These are phyloP conservation scores for baker's yeast (Saccharomyces cerevisiae) DNA, from an alignment of 805 yeast genomes.

Conservation along the genomic window DNA sequence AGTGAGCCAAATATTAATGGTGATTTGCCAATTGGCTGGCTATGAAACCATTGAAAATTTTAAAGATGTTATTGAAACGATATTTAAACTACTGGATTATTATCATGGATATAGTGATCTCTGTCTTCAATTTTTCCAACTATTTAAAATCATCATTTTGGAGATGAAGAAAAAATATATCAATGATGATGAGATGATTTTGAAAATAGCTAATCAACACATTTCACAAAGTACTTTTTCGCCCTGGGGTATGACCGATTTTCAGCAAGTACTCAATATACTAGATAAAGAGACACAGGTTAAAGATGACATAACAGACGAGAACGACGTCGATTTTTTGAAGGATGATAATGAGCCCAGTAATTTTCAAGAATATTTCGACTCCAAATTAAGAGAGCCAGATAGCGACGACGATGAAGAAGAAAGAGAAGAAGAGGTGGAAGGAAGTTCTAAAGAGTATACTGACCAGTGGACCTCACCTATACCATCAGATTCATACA, in stretches of 20 bases:
- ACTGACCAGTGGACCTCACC: constrained; percentile 58
- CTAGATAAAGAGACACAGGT: constrained; percentile 33
- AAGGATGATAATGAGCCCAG: constrained; percentile 29
- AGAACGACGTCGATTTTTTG: constrained; percentile 1
- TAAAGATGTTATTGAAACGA: constrained; percentile 62
- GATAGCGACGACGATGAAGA: constrained; percentile 34
- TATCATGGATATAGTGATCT: constrained; percentile 75
- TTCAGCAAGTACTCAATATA: constrained; percentile 38
- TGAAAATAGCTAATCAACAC: constrained; percentile 12
- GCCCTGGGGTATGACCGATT: constrained; percentile 54
- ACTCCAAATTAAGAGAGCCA: constrained; percentile 28
- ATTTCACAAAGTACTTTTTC: constrained; percentile 27
- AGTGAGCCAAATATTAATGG: constrained; percentile 59
- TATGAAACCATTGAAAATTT: constrained; percentile 53
- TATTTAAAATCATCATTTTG: constrained; percentile 53
- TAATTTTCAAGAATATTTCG: constrained; percentile 30
- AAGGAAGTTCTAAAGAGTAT: constrained; percentile 10
- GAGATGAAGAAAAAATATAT: constrained; percentile 38
- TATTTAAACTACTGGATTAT: constrained; percentile 70
- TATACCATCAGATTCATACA: constrained; percentile 53
- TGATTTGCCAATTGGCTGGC: constrained; percentile 67
- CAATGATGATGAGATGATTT: constrained; percentile 16
- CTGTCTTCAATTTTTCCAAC: constrained; percentile 63
- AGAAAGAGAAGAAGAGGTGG: constrained; percentile 18
- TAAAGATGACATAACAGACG: constrained; percentile 10